Evolutionary conservation across 306 rosid genomes (phyloP), one percentile per base, ranked within the genome.

Genomic region (Amphicarpaea edgeworthii): DNA sequence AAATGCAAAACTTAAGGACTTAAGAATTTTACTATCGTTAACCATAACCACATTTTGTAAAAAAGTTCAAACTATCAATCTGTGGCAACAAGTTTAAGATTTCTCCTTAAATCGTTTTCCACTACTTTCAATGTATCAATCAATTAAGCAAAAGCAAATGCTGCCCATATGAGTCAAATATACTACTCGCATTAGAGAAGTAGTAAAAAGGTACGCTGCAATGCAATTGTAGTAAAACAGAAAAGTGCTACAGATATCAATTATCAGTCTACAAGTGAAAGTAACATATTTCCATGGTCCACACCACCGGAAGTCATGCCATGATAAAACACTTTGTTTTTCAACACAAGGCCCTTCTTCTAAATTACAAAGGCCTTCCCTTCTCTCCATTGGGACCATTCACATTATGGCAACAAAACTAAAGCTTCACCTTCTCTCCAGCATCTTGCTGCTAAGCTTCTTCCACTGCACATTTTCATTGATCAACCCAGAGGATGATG

Each of bases 251-350:
- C n/a, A 65, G 32, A 40, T 60, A 66, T 77, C 82, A 76, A 80
- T 76, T 64, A 28, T 46, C 17, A 53, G 73, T 21, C 78, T 69
- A 73, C 77, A 43, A 81, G 77, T 76, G 81, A 76, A 84, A 82
- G 73, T 40, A 67, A 79, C 66, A 79, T 19, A 9, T 37, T 34
- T 8, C 2, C 23, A 73, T 73, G 91, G 91, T 79, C 91, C 89
- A 85, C 80, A 69, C 28, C 68, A 82, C 88, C 98, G 96, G 47
- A 77, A 88, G 75, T 90, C 94, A 88, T 86, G 98, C 93, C 92
- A 74, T 80, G 80, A 93, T 49, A 51, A 76, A 69, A 32, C 72
- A 69, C 73, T 75, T 83, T 41, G 0, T 47, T 34, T 51, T 20
- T 80, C 84, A 71, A 40, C 70, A 45, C 58, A 68, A 37, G 40